Conservation (phyloP, 192 early-diverging fungal genomes). For the Powellomyces hirtus region DNA sequence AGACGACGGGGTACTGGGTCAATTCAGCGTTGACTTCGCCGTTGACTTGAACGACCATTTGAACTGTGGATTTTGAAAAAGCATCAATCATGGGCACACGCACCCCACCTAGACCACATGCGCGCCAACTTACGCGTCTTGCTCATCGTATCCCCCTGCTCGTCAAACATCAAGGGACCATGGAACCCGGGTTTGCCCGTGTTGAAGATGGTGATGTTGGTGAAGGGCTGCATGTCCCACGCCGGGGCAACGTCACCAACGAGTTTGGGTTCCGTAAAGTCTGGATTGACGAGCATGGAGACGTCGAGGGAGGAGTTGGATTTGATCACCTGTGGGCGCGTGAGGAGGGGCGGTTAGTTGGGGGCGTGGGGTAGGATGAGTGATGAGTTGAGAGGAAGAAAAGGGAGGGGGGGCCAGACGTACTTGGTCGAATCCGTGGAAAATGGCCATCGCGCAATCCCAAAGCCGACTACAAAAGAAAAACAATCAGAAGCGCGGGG, state of each 20-base stretch:
- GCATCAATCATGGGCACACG: no score
- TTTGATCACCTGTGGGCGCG: background rate
- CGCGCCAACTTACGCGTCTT: no score
- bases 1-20: background rate
- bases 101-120: no score
- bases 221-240: background rate
- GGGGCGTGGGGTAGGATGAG: no score
- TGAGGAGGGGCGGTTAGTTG: background rate
- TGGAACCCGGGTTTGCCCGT: background rate
- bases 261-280: background rate
- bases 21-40: background rate
- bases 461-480: background rate
- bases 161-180: constrained; percentile 9
- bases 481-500: background rate
- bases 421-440: constrained; percentile 12
- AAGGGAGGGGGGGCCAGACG: background rate
- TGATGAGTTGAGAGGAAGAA: no score
- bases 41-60: background rate
- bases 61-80: no score
- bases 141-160: no score
- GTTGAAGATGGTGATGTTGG: constrained; percentile 1
- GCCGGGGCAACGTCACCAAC: background rate
- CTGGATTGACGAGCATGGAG: background rate
- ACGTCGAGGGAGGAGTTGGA: background rate
- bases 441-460: constrained; percentile 18